Evolutionary conservation across 805 yeast genomes (phyloP), one percentile per base, ranked within the genome.

Genomic region (Wickerhamomyces subpelliculosus): DNA sequence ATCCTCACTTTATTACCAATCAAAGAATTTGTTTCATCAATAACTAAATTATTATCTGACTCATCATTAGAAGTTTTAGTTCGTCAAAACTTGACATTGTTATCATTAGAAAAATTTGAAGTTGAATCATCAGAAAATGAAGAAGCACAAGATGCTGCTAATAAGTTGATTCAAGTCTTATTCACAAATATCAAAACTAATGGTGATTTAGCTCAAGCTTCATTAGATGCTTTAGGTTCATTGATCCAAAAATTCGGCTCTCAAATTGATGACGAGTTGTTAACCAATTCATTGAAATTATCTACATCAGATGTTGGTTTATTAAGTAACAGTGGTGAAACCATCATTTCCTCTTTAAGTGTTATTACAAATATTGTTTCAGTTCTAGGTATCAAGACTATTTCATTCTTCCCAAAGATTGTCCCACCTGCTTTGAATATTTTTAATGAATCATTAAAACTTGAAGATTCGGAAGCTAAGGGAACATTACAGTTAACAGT

Each of bases 391-490:
- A 89, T 94, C 16, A 84, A 87, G 54, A 70, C 81, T 45, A 81
- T 93, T 54, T 89, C 95, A 7, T 75, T 71, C 53, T 84, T 88
- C 68, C 86, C 97, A 24, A 81, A 80, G 58, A 80, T 89, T 54
- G 75, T 93, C 44, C 86, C 88, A 13, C 85, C 87, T 12, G 67
- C 84, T 10, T 67, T 87, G 38, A 63, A 65, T 21, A 70, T 85
- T 27, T 82, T 84, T 62, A 67, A 71, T 22, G 52, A 55, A 12
- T 44, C 51, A 2, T 37, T 42, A 1, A 42, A 48, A 6, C 36
- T 49, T 3, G 53, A 51, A 6, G 54, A 54, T 19, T 38, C 32
- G 4, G 56, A 49, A 17, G 45, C 65, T 27, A 62, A 48, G 41
- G 54, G 60, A 33, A 56, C 60, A 36, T 29, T 87, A 26, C 93